Evolutionary conservation across 345 rosid genomes (phyloP).

Genomic region (Salix caprea): DNA sequence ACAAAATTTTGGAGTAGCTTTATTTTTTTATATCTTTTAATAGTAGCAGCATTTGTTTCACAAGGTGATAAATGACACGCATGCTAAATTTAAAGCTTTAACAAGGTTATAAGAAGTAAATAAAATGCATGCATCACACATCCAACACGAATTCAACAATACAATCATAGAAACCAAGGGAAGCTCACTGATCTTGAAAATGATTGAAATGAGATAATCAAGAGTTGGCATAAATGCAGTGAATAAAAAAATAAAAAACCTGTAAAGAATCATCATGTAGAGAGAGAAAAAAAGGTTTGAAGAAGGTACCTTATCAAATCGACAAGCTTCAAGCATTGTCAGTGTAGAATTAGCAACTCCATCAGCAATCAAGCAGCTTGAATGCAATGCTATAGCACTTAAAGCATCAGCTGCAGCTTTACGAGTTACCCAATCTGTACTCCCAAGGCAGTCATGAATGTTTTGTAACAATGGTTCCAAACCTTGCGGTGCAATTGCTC

Average conservation of each 20-base stretch:
- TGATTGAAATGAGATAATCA: not conserved
- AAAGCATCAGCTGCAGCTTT: conserved; percentile 95
- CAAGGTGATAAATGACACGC: not conserved
- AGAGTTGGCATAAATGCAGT: not conserved
- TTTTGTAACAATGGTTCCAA: conserved; percentile 72
- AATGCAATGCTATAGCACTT: conserved; percentile 70
- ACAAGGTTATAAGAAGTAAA: not conserved
- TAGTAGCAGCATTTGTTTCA: not conserved
- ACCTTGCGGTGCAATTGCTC: conserved; percentile 83
- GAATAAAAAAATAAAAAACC: not conserved
- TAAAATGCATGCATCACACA: not conserved
- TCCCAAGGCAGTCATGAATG: conserved; percentile 84
- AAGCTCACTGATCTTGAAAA: not conserved
- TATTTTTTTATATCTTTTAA: not conserved
- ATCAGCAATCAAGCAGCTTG: conserved; percentile 63
- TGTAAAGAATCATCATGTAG: not conserved
- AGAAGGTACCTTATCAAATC: conserved; percentile 87
- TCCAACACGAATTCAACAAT: not conserved
- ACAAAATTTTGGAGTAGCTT: not conserved
- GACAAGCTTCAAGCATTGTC: conserved; percentile 68
- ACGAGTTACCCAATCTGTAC: conserved; percentile 95
- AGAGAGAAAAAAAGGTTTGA: not conserved
- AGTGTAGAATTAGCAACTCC: conserved; percentile 55
- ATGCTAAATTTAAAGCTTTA: not conserved
- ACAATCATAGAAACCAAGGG: not conserved